These are phyloP conservation scores for Colletotrichum camelliae DNA, from an alignment of 2,329 filamentous ascomycete genomes.

Conservation along the genomic window DNA sequence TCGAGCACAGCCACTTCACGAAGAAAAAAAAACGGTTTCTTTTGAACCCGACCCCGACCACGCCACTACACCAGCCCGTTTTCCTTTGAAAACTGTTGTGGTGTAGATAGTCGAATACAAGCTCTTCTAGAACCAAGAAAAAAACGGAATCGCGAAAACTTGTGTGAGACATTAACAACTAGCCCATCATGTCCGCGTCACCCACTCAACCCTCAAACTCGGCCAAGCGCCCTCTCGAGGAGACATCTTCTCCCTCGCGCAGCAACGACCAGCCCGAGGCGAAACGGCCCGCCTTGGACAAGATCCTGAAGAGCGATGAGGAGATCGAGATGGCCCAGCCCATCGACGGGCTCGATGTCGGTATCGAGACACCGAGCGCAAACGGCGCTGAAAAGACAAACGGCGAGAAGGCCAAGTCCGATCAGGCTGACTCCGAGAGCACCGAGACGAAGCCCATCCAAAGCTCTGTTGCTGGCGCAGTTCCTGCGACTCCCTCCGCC, in stretches of 20 bases:
- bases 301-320: slow-evolving; percentile 76
- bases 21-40: slow-evolving; percentile 25
- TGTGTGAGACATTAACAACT: slow-evolving; percentile 26
- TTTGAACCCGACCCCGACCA: slow-evolving; percentile 48
- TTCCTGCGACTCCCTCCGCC: slow-evolving; percentile 43
- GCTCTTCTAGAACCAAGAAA: slow-evolving; percentile 52
- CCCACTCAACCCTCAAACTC: slow-evolving; percentile 70
- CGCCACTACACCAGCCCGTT: slow-evolving; percentile 85
- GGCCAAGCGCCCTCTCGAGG: slow-evolving; percentile 93
- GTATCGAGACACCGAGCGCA: slow-evolving; percentile 47
- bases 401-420: slow-evolving; percentile 58
- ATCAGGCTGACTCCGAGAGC: slow-evolving; percentile 69
- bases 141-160: slow-evolving; percentile 35
- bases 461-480: slow-evolving; percentile 38
- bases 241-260: slow-evolving; percentile 92
- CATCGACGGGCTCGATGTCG: slow-evolving; percentile 36
- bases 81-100: slow-evolving; percentile 82
- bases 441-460: slow-evolving; percentile 48
- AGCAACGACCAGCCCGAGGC: slow-evolving; percentile 94
- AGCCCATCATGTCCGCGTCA: slow-evolving; percentile 71
- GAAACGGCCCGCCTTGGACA: slow-evolving; percentile 95
- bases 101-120: slow-evolving; percentile 75
- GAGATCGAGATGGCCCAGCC: slow-evolving; percentile 51
- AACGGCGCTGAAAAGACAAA: slow-evolving; percentile 57
- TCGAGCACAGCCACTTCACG: slow-evolving; percentile 25